phyloP scores from a whole-genome alignment of 257 asterid species.

The Misopates orontium region DNA sequence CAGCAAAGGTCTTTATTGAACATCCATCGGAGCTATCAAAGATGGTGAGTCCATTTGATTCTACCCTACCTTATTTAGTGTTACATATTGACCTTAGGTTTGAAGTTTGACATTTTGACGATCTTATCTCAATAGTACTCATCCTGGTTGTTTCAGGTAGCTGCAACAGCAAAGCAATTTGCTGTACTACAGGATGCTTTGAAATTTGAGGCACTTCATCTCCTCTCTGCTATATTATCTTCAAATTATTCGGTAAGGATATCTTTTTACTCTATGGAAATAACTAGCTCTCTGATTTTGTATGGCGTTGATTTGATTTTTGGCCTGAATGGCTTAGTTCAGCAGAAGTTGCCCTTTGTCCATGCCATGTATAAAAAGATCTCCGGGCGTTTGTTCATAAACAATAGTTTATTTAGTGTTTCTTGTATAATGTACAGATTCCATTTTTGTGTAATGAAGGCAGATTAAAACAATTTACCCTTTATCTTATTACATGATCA shows the following conservation, averaged over 20 bases:
- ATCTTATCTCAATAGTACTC: slow-evolving; percentile 24
- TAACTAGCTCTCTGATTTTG: neutral
- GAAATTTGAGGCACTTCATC: slow-evolving; percentile 87
- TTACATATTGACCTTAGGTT: slow-evolving; percentile 1
- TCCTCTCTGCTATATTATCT: slow-evolving; percentile 67
- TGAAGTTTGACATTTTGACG: no score
- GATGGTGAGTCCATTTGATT: slow-evolving; percentile 47
- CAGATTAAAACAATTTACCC: neutral
- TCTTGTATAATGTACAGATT: neutral
- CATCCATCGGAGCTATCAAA: slow-evolving; percentile 62
- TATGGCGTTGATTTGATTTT: neutral
- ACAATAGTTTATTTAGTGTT: neutral
- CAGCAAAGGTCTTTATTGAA: slow-evolving; percentile 50
- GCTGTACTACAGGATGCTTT: slow-evolving; percentile 70
- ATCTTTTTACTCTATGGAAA: slow-evolving; percentile 16
- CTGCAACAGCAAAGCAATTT: slow-evolving; percentile 70
- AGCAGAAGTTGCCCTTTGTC: neutral
- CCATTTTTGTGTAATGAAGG: neutral
- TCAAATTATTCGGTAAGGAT: slow-evolving; percentile 62
- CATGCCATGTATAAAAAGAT: neutral
- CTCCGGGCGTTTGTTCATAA: neutral
- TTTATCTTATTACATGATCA: neutral
- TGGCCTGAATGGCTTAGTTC: neutral
- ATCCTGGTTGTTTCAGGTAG: slow-evolving; percentile 59
- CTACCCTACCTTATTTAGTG: slow-evolving; percentile 10